Evolutionary conservation across 768 basidiomycete genomes (phyloP).

Genomic region (Trametes cingulata): DNA sequence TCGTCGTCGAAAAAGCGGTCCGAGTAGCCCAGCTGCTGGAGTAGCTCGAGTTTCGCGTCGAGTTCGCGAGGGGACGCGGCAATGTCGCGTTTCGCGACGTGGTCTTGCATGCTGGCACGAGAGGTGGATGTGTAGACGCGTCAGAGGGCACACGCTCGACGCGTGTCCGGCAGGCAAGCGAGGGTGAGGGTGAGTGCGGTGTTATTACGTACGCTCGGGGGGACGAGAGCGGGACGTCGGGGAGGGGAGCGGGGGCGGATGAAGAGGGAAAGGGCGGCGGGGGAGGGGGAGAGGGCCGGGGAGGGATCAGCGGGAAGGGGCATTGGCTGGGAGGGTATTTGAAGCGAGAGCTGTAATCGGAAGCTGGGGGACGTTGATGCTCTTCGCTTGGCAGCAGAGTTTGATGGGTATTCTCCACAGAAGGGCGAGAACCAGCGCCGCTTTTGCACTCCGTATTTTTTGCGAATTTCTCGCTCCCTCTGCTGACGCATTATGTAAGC

Average conservation of each 20-base stretch:
- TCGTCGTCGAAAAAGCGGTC: constrained; percentile 12
- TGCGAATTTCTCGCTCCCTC: neutral
- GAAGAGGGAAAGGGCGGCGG: neutral
- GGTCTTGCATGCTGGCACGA: constrained; percentile 16
- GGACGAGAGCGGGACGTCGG: neutral
- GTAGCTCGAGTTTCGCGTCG: constrained; percentile 26
- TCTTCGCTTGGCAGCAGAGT: constrained; percentile 9
- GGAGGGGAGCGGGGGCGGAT: neutral
- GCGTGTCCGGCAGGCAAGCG: constrained; percentile 17
- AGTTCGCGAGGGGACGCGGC: constrained; percentile 15
- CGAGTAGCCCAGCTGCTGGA: constrained; percentile 24
- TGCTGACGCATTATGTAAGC: neutral
- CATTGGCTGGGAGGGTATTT: constrained; percentile 14
- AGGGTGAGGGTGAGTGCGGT: constrained; percentile 3
- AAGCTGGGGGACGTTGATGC: neutral
- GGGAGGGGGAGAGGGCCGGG: neutral
- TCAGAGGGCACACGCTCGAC: neutral
- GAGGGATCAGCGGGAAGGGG: constrained; percentile 20
- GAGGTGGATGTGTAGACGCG: constrained; percentile 5
- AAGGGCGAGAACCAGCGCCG: neutral
- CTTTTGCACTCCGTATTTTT: neutral
- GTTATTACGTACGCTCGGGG: constrained; percentile 10
- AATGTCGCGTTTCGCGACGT: constrained; percentile 5
- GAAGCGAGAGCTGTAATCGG: constrained; percentile 14
- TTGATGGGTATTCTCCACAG: constrained; percentile 12